phyloP scores from a whole-genome alignment of 805 yeast genomes.

The Nakazawaea ernobii region DNA sequence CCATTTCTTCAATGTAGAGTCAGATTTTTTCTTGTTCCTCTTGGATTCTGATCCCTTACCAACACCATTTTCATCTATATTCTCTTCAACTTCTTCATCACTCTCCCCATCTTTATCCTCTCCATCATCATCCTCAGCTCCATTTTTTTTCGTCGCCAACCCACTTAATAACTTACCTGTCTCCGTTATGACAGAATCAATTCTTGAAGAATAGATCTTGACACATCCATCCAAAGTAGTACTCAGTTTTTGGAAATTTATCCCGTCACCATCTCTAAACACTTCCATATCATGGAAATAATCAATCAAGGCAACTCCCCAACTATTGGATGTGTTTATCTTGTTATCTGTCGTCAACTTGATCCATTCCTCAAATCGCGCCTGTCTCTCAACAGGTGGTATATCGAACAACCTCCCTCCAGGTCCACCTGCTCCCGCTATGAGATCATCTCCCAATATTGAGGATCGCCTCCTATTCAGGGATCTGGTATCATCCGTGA shows the following conservation, averaged over 20 bases:
- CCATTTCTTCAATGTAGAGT: conserved; percentile 47
- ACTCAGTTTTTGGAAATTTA: conserved; percentile 38
- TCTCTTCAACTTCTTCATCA: conserved; percentile 18
- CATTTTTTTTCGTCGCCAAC: conserved; percentile 40
- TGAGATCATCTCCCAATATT: neutral
- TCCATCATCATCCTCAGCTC: conserved; percentile 16
- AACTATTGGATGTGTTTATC: conserved; percentile 41
- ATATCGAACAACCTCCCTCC: conserved; percentile 4
- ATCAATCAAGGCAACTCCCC: conserved; percentile 47
- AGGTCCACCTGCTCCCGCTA: neutral
- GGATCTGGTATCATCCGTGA: conserved; percentile 1
- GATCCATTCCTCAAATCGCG: conserved; percentile 42
- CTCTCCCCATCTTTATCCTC: conserved; percentile 19
- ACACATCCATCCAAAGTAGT: conserved; percentile 52
- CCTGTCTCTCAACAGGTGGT: conserved; percentile 9
- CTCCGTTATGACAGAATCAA: conserved; percentile 32
- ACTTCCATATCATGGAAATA: conserved; percentile 46
- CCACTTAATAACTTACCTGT: conserved; percentile 54
- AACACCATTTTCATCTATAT: conserved; percentile 14
- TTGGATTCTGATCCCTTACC: conserved; percentile 21
- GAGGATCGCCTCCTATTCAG: conserved; percentile 5
- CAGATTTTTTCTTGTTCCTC: conserved; percentile 21
- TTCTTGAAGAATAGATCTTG: conserved; percentile 41
- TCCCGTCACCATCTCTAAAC: conserved; percentile 37
- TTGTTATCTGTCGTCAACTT: conserved; percentile 42